Evolutionary conservation across 805 yeast genomes (phyloP).

Genomic region (Trichomonascus vanleenenianus): DNA sequence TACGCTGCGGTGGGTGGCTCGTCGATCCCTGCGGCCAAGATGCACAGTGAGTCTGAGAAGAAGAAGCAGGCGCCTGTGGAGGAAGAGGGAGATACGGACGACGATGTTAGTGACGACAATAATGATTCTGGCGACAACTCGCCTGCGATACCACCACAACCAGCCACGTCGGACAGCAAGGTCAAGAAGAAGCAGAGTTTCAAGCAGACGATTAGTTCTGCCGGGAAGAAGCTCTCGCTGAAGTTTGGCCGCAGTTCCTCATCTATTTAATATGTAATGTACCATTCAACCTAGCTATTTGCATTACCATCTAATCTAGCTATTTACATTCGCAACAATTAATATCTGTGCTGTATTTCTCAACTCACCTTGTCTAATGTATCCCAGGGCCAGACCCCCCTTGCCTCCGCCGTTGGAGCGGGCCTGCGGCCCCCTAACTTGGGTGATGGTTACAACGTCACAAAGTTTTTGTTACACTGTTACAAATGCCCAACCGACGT

Average conservation of each 20-base stretch:
- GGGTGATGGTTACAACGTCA: too few species aligned
- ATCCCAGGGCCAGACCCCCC: too few species aligned
- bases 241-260: conserved; percentile 2
- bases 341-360: too few species aligned
- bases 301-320: too few species aligned
- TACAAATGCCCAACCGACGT: too few species aligned
- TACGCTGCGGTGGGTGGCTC: too few species aligned
- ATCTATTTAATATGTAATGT: background rate
- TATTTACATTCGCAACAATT: too few species aligned
- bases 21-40: too few species aligned
- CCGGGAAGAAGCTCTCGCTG: conserved; percentile 15
- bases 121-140: background rate
- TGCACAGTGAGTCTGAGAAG: background rate
- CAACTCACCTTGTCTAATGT: too few species aligned
- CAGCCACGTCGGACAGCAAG: background rate
- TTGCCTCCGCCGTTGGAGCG: too few species aligned
- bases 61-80: conserved; percentile 4
- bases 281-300: background rate
- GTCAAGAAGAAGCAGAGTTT: background rate
- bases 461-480: too few species aligned
- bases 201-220: conserved; percentile 11
- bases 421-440: too few species aligned
- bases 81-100: conserved; percentile 1
- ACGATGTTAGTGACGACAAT: background rate
- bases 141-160: background rate